Evolutionary conservation across 2,329 filamentous ascomycete species (phyloP).

Genomic region (Fusarium sp.): DNA sequence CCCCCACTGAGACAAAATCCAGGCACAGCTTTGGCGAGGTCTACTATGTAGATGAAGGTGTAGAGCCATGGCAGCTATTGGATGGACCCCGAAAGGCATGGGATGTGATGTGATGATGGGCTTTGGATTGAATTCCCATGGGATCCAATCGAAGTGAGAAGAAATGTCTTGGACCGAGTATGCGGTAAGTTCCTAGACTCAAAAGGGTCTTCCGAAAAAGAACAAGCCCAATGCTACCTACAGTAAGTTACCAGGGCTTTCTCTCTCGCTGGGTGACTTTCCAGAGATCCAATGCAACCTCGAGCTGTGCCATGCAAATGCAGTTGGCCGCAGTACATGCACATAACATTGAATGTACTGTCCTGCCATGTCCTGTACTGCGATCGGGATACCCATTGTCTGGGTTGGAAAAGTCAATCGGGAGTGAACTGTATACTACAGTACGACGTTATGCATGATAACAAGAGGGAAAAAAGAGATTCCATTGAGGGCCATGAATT

Average conservation of each 20-base stretch:
- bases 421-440: constrained; percentile 1
- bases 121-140: constrained; percentile 22
- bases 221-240: constrained; percentile 7
- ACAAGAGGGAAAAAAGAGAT: not conserved
- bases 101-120: constrained; percentile 2
- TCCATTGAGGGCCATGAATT: constrained; percentile 2
- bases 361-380: constrained; percentile 5
- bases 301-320: constrained; percentile 29
- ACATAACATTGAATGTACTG: not conserved
- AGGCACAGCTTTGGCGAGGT: constrained; percentile 15
- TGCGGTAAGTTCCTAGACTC: constrained; percentile 33
- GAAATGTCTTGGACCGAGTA: constrained; percentile 23
- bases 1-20: constrained; percentile 14
- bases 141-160: constrained; percentile 27
- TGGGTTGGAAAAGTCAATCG: constrained; percentile 17
- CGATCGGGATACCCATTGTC: constrained; percentile 1
- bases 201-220: constrained; percentile 11
- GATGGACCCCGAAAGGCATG: constrained; percentile 28
- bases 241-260: not conserved
- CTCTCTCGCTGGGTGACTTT: constrained; percentile 13
- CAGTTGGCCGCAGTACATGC: constrained; percentile 26
- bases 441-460: constrained; percentile 2
- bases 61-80: constrained; percentile 18
- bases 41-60: constrained; percentile 17
- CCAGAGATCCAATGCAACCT: constrained; percentile 38